A percentile compares a stretch with the other conserved stretches of the same genome.
phyloP scores from a whole-genome alignment of 2,329 filamentous ascomycete species.

The Fusarium tricinctum region DNA sequence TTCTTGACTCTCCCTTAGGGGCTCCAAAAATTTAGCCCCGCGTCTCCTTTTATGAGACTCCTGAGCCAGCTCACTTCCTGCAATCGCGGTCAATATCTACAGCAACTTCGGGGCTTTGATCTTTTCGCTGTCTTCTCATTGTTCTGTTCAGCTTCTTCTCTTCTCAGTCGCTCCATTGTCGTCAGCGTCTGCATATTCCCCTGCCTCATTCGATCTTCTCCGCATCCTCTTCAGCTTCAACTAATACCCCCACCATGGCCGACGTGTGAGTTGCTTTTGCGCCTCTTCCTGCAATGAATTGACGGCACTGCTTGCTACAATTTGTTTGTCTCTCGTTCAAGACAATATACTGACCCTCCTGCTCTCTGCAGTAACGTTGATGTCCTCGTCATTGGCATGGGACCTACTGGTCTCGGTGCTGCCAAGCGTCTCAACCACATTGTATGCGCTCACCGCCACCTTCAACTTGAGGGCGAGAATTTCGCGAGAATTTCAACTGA shows the following conservation, averaged over 20 bases:
- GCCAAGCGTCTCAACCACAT: constrained; percentile 98
- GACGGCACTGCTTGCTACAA: constrained; percentile 12
- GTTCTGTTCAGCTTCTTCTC: constrained; percentile 49
- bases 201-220: constrained; percentile 28
- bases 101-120: constrained; percentile 49
- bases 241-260: constrained; percentile 56
- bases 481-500: constrained; percentile 43
- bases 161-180: constrained; percentile 36
- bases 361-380: constrained; percentile 80
- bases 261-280: constrained; percentile 55
- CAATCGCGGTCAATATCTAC: constrained; percentile 50
- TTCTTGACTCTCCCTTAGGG: constrained; percentile 28
- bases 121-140: constrained; percentile 40
- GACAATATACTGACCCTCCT: constrained; percentile 35
- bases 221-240: constrained; percentile 33
- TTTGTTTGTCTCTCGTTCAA: background rate
- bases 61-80: constrained; percentile 43
- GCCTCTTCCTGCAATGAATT: constrained; percentile 22
- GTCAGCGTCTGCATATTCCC: constrained; percentile 41
- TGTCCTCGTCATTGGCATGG: constrained; percentile 97
- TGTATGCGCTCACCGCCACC: constrained; percentile 69
- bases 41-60: constrained; percentile 52
- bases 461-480: constrained; percentile 33
- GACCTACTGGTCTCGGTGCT: constrained; percentile 96
- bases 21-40: constrained; percentile 58